Conservation (phyloP, 768 basidiomycete genomes). For the Termitomyces bulborhizus region DNA sequence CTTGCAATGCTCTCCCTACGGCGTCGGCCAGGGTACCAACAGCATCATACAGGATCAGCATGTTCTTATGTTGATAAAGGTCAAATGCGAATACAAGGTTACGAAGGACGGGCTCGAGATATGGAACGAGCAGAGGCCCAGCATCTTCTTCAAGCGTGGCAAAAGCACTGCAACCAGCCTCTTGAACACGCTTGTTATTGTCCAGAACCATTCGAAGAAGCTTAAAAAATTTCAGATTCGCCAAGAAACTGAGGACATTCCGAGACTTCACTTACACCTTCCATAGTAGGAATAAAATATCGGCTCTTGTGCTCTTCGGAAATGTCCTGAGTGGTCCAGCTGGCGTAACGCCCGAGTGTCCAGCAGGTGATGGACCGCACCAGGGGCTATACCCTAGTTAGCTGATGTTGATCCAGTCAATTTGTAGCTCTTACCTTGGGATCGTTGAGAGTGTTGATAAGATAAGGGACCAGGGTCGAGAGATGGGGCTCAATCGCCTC, state of each 20-base stretch:
- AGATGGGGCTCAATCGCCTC: slow-evolving; percentile 93
- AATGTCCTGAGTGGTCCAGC: slow-evolving; percentile 87
- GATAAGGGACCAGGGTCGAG: slow-evolving; percentile 87
- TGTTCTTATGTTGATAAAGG: slow-evolving; percentile 99
- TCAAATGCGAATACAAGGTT: slow-evolving; percentile 95
- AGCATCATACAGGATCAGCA: slow-evolving; percentile 98
- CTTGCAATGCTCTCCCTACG: slow-evolving; percentile 83
- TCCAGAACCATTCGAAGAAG: slow-evolving; percentile 96
- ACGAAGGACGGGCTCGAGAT: slow-evolving; percentile 89
- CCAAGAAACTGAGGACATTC: neutral
- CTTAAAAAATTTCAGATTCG: slow-evolving; percentile 32
- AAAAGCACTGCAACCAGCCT: slow-evolving; percentile 98
- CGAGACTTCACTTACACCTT: slow-evolving; percentile 60
- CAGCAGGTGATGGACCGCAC: slow-evolving; percentile 98
- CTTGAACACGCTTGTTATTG: slow-evolving; percentile 98
- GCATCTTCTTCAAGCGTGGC: slow-evolving; percentile 99
- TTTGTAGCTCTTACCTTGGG: slow-evolving; percentile 58
- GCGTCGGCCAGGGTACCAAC: slow-evolving; percentile 97
- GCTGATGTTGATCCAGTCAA: slow-evolving; percentile 5
- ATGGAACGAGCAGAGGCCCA: slow-evolving; percentile 82
- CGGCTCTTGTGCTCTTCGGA: slow-evolving; percentile 83
- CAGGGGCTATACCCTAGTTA: slow-evolving; percentile 58
- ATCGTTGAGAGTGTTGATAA: slow-evolving; percentile 87
- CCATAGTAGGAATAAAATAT: slow-evolving; percentile 97
- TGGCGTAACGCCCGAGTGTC: slow-evolving; percentile 98